Percentiles rank a stretch among this genome's conserved stretches.
Evolutionary conservation across 345 rosid genomes (phyloP).

Genomic region (Leavenworthia alabamica): DNA sequence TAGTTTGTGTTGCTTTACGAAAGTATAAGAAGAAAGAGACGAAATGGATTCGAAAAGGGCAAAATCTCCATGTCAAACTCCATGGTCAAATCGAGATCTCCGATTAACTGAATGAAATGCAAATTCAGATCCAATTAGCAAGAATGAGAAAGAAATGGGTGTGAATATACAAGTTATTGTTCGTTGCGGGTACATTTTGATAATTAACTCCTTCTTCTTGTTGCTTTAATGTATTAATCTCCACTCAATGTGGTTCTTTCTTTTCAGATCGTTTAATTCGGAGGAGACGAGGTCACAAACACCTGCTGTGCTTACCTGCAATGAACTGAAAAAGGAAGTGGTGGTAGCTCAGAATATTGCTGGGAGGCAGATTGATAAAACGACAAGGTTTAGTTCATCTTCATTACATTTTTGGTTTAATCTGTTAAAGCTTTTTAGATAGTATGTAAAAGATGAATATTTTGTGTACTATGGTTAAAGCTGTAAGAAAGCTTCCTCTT

Average conservation of each 20-base stretch:
- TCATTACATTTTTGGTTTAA: not conserved
- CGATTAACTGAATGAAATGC: constrained; percentile 57
- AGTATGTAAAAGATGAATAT: not conserved
- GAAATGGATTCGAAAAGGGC: constrained; percentile 67
- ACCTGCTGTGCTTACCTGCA: constrained; percentile 76
- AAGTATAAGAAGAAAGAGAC: not conserved
- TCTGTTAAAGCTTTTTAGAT: not conserved
- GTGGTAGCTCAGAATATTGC: constrained; percentile 78
- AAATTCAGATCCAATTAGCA: constrained; percentile 41
- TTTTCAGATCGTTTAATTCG: constrained; percentile 67
- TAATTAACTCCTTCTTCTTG: not conserved
- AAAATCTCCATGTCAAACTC: constrained; percentile 84
- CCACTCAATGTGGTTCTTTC: not conserved
- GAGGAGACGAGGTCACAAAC: constrained; percentile 72
- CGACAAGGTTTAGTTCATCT: constrained; percentile 67
- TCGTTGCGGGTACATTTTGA: constrained; percentile 75
- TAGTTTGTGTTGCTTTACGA: constrained; percentile 3
- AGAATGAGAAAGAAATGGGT: constrained; percentile 85
- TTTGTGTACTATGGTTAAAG: not conserved
- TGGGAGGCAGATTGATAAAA: constrained; percentile 93
- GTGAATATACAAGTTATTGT: constrained; percentile 93
- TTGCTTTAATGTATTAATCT: constrained; percentile 10
- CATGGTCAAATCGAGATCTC: constrained; percentile 83
- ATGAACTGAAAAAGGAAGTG: constrained; percentile 84
- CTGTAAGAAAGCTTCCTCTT: not conserved